phyloP scores from a whole-genome alignment of 1,139 yeast species.

The Geotrichum citri-aurantii region DNA sequence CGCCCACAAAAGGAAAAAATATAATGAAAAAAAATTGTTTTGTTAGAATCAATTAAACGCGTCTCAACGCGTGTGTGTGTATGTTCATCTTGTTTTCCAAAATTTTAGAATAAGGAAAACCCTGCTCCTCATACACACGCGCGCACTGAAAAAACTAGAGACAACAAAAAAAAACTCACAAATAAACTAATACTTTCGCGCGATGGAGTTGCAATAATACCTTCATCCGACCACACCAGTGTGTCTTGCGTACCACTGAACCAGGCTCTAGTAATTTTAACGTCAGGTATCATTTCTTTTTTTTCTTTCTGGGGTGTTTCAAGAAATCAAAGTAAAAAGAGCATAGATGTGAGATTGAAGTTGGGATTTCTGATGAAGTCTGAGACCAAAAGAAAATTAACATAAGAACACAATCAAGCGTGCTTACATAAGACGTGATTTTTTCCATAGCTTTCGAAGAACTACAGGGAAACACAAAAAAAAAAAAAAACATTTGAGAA shows the following conservation, averaged over 20 bases:
- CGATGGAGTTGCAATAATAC: slow-evolving; percentile 15
- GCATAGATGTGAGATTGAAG: not conserved
- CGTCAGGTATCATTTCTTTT: slow-evolving; percentile 13
- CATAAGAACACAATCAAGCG: not conserved
- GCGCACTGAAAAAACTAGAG: not conserved
- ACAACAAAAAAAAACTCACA: slow-evolving; percentile 6
- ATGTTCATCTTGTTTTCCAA: not conserved
- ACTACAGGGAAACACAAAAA: too few species aligned
- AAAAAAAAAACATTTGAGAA: too few species aligned
- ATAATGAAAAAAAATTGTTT: not conserved
- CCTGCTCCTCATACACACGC: not conserved
- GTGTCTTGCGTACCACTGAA: slow-evolving; percentile 10
- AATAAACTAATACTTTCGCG: slow-evolving; percentile 12
- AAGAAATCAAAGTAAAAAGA: not conserved
- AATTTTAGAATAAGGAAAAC: too few species aligned
- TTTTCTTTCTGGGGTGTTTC: not conserved
- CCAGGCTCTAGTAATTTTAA: slow-evolving; percentile 15
- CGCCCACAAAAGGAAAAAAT: not conserved
- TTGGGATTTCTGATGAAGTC: not conserved
- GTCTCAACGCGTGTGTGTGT: not conserved
- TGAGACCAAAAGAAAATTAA: not conserved
- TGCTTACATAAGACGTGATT: not conserved
- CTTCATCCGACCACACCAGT: slow-evolving; percentile 16
- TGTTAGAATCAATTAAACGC: not conserved
- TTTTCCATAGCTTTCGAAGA: too few species aligned